A percentile compares a stretch with the other conserved stretches of the same genome.
Evolutionary conservation across 2,329 filamentous ascomycete genomes (phyloP).

Genomic region (Seiridium unicorne): DNA sequence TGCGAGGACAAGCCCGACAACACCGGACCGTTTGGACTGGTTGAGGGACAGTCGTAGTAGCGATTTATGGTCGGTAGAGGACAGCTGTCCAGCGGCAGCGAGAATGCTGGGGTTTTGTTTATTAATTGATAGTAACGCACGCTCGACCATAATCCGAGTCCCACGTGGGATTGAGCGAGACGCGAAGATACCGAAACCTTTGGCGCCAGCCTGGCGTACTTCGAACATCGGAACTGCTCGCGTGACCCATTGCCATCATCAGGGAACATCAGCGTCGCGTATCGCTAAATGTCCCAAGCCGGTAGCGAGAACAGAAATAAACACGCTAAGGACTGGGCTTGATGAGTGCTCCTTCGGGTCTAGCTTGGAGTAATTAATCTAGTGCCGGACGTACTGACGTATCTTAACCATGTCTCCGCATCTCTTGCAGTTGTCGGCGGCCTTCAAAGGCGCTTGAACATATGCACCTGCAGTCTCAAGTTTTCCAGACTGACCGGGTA

Average conservation of each 20-base stretch:
- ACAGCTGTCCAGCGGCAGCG: slow-evolving; percentile 11
- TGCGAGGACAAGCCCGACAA: background rate
- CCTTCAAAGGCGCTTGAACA: slow-evolving; percentile 14
- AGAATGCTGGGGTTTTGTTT: slow-evolving; percentile 16
- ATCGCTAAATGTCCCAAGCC: no score
- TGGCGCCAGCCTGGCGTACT: slow-evolving; percentile 16
- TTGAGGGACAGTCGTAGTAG: slow-evolving; percentile 13
- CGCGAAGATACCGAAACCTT: slow-evolving; percentile 24
- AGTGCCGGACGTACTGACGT: no score
- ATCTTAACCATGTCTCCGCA: no score
- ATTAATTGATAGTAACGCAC: slow-evolving; percentile 18
- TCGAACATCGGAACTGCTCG: slow-evolving; percentile 15
- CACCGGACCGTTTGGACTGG: slow-evolving; percentile 5
- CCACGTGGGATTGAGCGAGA: slow-evolving; percentile 17
- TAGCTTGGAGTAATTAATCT: background rate
- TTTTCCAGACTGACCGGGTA: slow-evolving; percentile 17
- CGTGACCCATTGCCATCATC: background rate
- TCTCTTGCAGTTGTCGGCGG: no score
- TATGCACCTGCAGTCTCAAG: slow-evolving; percentile 16
- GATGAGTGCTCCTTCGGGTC: background rate
- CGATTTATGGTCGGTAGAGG: slow-evolving; percentile 1
- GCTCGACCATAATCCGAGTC: slow-evolving; percentile 23
- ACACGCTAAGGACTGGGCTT: background rate
- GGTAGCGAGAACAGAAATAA: no score
- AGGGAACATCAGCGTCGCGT: background rate